Base-by-base conservation (phyloP, 805 yeast genomes). In the Diddensiella santjacobensis region DNA sequence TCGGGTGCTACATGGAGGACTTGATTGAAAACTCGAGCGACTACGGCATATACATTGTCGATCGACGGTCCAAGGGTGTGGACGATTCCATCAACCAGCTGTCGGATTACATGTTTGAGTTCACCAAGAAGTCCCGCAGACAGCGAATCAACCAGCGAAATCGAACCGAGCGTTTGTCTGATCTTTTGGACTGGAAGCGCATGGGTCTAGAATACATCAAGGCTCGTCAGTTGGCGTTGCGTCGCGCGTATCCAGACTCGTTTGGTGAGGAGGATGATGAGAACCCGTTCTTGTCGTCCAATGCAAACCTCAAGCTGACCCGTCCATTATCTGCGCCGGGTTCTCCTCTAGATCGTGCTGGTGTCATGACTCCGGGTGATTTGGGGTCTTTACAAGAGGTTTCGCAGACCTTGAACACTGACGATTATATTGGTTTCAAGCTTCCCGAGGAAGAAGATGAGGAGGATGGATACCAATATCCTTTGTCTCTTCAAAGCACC, bases 1-100 rank as follows among this genome's bases (percentile, higher is more conserved):
- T 91, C 64, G 99, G 99, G 43, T 95, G 98, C 57, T 91, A 91
- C 71, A 91, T 91, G 98, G 99, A 91, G 70, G 97, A 91, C 66
- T 75, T 91, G 55, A 91, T 91, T 65, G 97, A 91, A 65, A 87
- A 87, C 60, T 84, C 97, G 17, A 78, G 84, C 51, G 98, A 93
- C 69, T 93, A 93, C 63, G 99, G 99, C 63, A 93, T 91, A 62
- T 93, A 93, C 70, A 87, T 91, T 57, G 97, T 91, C 44, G 99
- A 91, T 69, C 80, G 99, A 65, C 82, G 97, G 65, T 77, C 83
- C 77, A 87, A 89, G 70, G 80, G 87, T 1, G 91, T 91, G 39
- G 96, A 91, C 60, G 98, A 91, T 64, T 83, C 95, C 22, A 89
- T 91, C 62, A 83, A 88, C 66, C 98, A 91, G 71, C 76, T 91